phyloP scores from a whole-genome alignment of 805 yeast genomes.

The Zygosaccharomyces bisporus region DNA sequence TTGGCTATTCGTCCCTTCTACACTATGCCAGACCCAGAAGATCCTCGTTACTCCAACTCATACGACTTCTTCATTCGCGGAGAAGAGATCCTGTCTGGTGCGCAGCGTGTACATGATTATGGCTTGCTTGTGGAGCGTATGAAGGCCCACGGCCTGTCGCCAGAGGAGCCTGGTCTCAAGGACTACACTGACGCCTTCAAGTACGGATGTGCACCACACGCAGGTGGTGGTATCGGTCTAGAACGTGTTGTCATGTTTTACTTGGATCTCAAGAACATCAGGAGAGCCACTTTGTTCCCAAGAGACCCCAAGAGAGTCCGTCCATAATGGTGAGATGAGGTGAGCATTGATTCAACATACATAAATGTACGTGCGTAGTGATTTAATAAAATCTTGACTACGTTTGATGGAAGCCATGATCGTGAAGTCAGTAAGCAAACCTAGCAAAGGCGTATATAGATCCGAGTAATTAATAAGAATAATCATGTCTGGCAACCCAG shows the following conservation, averaged over 20 bases:
- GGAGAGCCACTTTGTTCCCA: conserved; percentile 99
- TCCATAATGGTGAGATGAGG: conserved; percentile 47
- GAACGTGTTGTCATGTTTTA: conserved; percentile 99
- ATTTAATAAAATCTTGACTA: not conserved
- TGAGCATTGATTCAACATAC: not conserved
- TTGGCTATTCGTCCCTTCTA: conserved; percentile 95
- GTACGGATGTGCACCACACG: conserved; percentile 98
- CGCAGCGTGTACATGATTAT: conserved; percentile 97
- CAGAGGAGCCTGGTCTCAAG: conserved; percentile 72
- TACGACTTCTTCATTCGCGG: conserved; percentile 99
- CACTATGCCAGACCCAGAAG: conserved; percentile 97
- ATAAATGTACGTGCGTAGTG: conserved; percentile 4
- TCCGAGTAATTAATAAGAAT: no score
- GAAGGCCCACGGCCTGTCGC: conserved; percentile 77
- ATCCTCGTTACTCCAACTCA: conserved; percentile 91
- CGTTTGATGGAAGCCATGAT: not conserved
- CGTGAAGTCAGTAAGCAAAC: no score
- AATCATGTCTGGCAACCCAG: conserved; percentile 42
- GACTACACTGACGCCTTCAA: conserved; percentile 92
- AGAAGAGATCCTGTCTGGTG: conserved; percentile 98
- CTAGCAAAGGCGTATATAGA: not conserved
- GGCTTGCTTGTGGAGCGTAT: conserved; percentile 77
- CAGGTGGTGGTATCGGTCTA: conserved; percentile 99
- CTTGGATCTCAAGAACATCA: conserved; percentile 92
- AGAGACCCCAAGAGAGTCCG: conserved; percentile 94